Evolutionary conservation across 805 yeast genomes (phyloP).

Genomic region (Saccharomyces eubayanus): DNA sequence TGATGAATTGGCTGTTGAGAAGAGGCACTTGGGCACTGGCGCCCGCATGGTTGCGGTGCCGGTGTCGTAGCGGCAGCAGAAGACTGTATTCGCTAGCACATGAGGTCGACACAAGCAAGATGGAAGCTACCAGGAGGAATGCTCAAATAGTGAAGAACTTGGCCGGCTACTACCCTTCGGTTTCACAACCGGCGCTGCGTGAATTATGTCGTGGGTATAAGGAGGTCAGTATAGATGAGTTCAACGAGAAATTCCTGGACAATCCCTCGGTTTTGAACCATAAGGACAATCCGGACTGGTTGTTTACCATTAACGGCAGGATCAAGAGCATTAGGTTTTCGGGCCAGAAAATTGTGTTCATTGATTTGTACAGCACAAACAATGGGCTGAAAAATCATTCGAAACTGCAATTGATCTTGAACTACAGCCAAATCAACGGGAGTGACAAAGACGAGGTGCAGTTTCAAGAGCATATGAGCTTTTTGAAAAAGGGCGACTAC

Average conservation of each 20-base stretch:
- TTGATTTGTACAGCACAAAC: conserved; percentile 16
- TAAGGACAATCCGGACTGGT: background rate
- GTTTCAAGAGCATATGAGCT: conserved; percentile 2
- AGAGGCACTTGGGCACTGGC: background rate
- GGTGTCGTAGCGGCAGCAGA: background rate
- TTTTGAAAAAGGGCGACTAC: conserved; percentile 64
- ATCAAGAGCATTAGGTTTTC: conserved; percentile 24
- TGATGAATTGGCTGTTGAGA: background rate
- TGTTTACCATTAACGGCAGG: conserved; percentile 16
- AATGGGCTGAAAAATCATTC: background rate
- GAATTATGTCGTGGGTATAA: background rate
- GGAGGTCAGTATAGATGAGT: conserved; percentile 9
- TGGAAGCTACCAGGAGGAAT: conserved; percentile 20
- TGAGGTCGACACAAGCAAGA: conserved; percentile 11
- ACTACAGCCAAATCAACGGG: conserved; percentile 8
- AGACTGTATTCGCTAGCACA: background rate
- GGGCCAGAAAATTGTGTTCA: conserved; percentile 30
- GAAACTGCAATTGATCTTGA: conserved; percentile 22
- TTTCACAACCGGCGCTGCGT: conserved; percentile 7
- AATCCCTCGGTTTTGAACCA: background rate
- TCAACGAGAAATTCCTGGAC: conserved; percentile 5
- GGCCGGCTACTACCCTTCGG: conserved; percentile 22
- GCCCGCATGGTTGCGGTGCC: background rate
- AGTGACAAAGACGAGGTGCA: background rate
- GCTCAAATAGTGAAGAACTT: conserved; percentile 9